phyloP scores from a whole-genome alignment of 768 basidiomycete species.

The Lentinus tigrinus region DNA sequence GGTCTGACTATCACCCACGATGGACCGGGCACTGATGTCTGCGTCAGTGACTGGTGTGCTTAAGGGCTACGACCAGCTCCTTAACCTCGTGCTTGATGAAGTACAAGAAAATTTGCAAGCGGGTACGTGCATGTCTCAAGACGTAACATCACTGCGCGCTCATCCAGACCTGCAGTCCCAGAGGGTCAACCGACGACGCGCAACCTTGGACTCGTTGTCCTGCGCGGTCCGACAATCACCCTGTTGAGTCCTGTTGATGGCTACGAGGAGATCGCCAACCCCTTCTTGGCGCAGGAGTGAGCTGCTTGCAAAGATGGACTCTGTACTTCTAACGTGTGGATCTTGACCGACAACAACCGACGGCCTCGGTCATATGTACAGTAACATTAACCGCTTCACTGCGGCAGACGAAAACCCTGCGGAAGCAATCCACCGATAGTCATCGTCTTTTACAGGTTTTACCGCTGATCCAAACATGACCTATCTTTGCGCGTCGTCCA shows the following conservation, averaged over 20 bases:
- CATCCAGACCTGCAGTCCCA: constrained; percentile 29
- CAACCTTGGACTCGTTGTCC: constrained; percentile 79
- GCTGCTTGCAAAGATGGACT: neutral
- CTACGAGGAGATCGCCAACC: constrained; percentile 91
- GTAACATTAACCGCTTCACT: no score
- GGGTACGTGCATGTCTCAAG: constrained; percentile 15
- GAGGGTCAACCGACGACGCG: constrained; percentile 66
- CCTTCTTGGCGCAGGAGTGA: constrained; percentile 70
- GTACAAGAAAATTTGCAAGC: constrained; percentile 79
- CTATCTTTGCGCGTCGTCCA: no score
- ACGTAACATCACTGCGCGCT: constrained; percentile 34
- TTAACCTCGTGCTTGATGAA: constrained; percentile 96
- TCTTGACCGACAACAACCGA: no score
- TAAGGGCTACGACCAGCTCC: constrained; percentile 94
- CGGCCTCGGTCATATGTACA: no score
- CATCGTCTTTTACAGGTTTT: no score
- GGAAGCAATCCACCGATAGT: no score
- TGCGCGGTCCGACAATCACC: constrained; percentile 92
- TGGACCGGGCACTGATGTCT: neutral
- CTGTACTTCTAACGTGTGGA: no score
- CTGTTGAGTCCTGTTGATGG: constrained; percentile 94
- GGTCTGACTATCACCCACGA: neutral
- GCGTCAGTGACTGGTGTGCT: constrained; percentile 80
- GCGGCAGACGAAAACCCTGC: no score
- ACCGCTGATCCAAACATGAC: no score